Evolutionary conservation across 1,139 yeast species (phyloP).

Genomic region (Scheffersomyces lignicola): DNA sequence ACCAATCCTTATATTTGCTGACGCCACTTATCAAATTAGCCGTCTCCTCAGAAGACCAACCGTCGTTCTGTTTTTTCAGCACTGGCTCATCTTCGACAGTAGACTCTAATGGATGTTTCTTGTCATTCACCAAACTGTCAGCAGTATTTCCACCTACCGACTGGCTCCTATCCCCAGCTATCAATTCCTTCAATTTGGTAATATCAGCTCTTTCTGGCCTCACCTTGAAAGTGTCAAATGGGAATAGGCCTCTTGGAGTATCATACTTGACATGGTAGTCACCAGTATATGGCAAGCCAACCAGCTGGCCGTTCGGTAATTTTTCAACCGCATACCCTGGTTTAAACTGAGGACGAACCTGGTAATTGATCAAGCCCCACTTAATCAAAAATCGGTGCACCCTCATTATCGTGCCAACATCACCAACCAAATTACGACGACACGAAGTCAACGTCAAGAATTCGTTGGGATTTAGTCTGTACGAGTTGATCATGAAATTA

Average conservation of each 20-base stretch:
- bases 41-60: slow-evolving; percentile 68
- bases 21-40: slow-evolving; percentile 61
- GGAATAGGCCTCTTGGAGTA: slow-evolving; percentile 92
- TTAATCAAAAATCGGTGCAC: slow-evolving; percentile 85
- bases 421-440: slow-evolving; percentile 92
- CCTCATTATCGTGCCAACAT: slow-evolving; percentile 90
- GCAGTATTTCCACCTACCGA: slow-evolving; percentile 7
- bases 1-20: slow-evolving; percentile 71
- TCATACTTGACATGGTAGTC: slow-evolving; percentile 73
- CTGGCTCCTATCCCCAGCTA: slow-evolving; percentile 6
- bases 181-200: slow-evolving; percentile 52
- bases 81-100: slow-evolving; percentile 8
- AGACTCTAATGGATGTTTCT: slow-evolving; percentile 7
- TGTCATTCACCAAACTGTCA: background rate
- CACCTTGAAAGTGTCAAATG: slow-evolving; percentile 77
- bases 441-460: slow-evolving; percentile 91
- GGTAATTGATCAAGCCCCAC: slow-evolving; percentile 98
- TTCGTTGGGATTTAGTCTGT: slow-evolving; percentile 89
- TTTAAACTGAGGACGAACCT: slow-evolving; percentile 69
- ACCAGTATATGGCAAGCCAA: slow-evolving; percentile 62
- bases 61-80: slow-evolving; percentile 45
- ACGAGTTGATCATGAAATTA: slow-evolving; percentile 91
- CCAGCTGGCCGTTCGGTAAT: slow-evolving; percentile 44
- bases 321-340: slow-evolving; percentile 69
- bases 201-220: slow-evolving; percentile 57